These are phyloP conservation scores for Xylaria arbuscula DNA, from an alignment of 2,329 filamentous ascomycete genomes.

Conservation along the genomic window DNA sequence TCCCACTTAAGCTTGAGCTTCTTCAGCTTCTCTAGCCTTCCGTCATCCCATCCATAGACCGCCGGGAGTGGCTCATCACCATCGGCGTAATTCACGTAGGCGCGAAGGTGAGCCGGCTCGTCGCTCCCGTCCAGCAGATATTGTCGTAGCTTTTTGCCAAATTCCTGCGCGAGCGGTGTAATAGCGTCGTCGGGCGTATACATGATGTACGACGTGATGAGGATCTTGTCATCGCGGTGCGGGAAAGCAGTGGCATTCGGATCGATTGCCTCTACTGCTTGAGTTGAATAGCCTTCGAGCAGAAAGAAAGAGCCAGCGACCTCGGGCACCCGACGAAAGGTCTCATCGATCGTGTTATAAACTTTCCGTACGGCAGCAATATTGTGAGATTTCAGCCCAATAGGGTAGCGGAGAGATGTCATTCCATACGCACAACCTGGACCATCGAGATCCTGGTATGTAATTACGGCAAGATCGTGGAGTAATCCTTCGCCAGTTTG, in stretches of 20 bases:
- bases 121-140: constrained; percentile 38
- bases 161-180: constrained; percentile 33
- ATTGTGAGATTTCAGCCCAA: constrained; percentile 38
- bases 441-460: constrained; percentile 36
- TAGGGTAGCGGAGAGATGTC: constrained; percentile 39
- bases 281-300: constrained; percentile 42
- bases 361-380: constrained; percentile 36
- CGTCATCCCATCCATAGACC: constrained; percentile 41
- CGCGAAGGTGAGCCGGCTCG: constrained; percentile 35
- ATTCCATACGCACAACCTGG: constrained; percentile 38
- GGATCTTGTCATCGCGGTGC: constrained; percentile 38
- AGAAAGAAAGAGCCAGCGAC: constrained; percentile 41
- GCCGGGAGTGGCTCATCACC: constrained; percentile 35
- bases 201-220: constrained; percentile 39
- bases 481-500: constrained; percentile 33
- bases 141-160: constrained; percentile 32
- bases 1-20: constrained; percentile 37
- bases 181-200: constrained; percentile 35
- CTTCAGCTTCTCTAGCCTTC: constrained; percentile 38
- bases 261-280: constrained; percentile 40
- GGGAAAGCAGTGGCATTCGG: constrained; percentile 37
- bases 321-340: constrained; percentile 31
- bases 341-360: constrained; percentile 40
- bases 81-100: constrained; percentile 36
- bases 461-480: constrained; percentile 37